phyloP scores from a whole-genome alignment of 441 rosid species.

The Erysimum pusillum region DNA sequence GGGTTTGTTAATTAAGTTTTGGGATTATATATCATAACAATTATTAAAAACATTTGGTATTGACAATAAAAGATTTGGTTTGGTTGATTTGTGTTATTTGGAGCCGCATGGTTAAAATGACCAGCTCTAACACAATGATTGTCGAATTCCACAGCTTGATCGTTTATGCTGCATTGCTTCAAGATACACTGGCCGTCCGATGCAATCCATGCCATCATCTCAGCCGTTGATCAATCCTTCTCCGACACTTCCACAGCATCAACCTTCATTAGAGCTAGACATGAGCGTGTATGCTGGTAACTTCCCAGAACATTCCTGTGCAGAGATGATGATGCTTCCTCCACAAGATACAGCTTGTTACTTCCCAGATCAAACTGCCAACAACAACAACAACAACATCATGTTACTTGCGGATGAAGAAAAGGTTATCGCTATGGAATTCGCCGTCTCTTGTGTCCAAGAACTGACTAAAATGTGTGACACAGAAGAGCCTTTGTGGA shows the following conservation, averaged over 20 bases:
- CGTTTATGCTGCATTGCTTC: slow-evolving; percentile 71
- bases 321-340: slow-evolving; percentile 68
- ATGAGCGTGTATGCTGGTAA: slow-evolving; percentile 75
- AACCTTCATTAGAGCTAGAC: slow-evolving; percentile 74
- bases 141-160: slow-evolving; percentile 63
- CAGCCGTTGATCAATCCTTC: slow-evolving; percentile 53
- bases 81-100: neutral
- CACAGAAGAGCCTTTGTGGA: slow-evolving; percentile 73
- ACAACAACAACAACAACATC: slow-evolving; percentile 49
- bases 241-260: slow-evolving; percentile 32
- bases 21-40: neutral
- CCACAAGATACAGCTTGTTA: slow-evolving; percentile 55
- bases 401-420: slow-evolving; percentile 70
- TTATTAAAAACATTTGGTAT: neutral
- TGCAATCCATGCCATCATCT: slow-evolving; percentile 57
- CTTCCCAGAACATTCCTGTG: slow-evolving; percentile 51
- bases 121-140: neutral
- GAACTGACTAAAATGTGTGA: slow-evolving; percentile 79
- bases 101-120: neutral
- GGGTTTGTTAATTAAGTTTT: neutral
- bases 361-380: slow-evolving; percentile 50
- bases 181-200: slow-evolving; percentile 57
- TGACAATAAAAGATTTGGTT: neutral
- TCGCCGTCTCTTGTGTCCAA: slow-evolving; percentile 73
- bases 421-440: slow-evolving; percentile 71